Evolutionary conservation across 2,329 filamentous ascomycete genomes (phyloP), one percentile per base, ranked within the genome.

Genomic region (Colletotrichum sp.): DNA sequence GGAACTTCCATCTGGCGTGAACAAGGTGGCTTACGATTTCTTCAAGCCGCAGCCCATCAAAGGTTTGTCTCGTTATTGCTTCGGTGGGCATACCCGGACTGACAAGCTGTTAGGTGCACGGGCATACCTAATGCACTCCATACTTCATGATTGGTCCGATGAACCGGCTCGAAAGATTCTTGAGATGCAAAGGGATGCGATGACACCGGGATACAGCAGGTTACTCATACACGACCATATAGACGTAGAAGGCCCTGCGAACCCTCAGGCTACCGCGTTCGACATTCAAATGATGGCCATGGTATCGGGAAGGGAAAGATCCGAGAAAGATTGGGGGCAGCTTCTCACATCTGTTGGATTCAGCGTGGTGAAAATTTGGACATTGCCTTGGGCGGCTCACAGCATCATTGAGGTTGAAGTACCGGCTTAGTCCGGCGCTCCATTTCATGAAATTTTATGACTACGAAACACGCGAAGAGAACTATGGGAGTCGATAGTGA

Each of bases 91-190:
- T 8, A 10, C 6, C 28, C 10, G 0, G 25, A 0, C 1, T 34
- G 0, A 9, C 61, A 3, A 1, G 32, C 5, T 6, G 2, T 6
- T 8, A 69, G 66, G 65, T 10, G 89, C 86, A 8, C 88, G 88
- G 62, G 84, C 89, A 66, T 91, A 89, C 81, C 81, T 91, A 58
- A 80, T 91, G 76, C 89, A 89, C 78, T 83, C 87, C 76, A 89
- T 91, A 65, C 83, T 91, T 13, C 90, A 91, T 79, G 89, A 91
- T 81, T 90, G 88, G 88, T 85, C 88, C 0, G 88, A 91, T 70
- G 81, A 83, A 16, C 83, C 87, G 62, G 81, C 81, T 6, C 76
- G 83, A 10, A 79, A 80, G 67, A 88, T 89, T 61, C 80, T 87
- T 52, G 83, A 81, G 39, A 84, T 82, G 2, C 80, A 90, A 34